phyloP scores from a whole-genome alignment of 176 grass and related monocot genomes.

The Oryza nivara region DNA sequence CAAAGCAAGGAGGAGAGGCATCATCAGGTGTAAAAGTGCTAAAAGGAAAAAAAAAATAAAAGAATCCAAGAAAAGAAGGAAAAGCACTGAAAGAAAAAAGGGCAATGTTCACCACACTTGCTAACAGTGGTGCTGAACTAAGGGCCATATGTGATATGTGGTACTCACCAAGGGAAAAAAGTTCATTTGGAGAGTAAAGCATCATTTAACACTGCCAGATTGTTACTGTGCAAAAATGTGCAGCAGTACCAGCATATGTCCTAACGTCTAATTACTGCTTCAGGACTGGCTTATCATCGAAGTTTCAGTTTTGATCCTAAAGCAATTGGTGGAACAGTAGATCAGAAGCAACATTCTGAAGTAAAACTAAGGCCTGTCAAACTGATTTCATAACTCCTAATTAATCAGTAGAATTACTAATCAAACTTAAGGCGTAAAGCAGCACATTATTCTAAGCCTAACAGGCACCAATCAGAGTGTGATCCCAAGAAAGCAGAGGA shows the following conservation, averaged over 20 bases:
- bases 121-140: neutral
- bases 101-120: conserved; percentile 17
- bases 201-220: neutral
- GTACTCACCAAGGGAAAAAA: conserved; percentile 16
- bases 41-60: neutral
- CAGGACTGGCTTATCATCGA: neutral
- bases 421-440: neutral
- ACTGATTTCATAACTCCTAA: neutral
- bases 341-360: neutral
- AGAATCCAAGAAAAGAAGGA: conserved; percentile 14
- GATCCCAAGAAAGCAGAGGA: conserved; percentile 47
- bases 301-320: neutral
- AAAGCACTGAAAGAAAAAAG: conserved; percentile 3
- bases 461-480: neutral
- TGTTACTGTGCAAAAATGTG: conserved; percentile 47
- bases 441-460: conserved; percentile 1
- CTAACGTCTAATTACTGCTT: neutral
- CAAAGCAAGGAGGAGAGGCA: conserved; percentile 33
- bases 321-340: neutral
- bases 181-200: neutral
- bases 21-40: conserved; percentile 17
- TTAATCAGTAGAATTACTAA: neutral
- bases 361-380: neutral
- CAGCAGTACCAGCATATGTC: conserved; percentile 1
- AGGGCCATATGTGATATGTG: neutral